Base-by-base conservation (phyloP, 805 yeast genomes). In the Tetrapisispora namnaoensis region DNA sequence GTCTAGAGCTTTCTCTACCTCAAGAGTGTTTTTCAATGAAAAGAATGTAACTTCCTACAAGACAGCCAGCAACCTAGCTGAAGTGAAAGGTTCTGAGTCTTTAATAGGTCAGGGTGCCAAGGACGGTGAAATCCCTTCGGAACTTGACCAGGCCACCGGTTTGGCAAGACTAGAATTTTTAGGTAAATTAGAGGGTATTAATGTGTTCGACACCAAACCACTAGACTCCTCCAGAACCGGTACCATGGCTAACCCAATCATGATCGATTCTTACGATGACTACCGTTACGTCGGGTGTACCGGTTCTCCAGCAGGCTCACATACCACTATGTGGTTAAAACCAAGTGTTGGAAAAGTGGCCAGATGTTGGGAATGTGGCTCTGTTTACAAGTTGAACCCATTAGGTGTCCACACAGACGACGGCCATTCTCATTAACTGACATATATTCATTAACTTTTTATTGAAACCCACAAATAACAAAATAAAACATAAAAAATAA, bases 301-400 rank as follows among this genome's bases (percentile, higher is more conserved):
- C 56, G 99, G 99, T 66, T 79, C 86, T 58, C 96, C 95, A 65
- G 95, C 89, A 51, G 95, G 86, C 55, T 83, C 93, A 57, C 98
- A 90, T 73, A 82, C 79, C 62, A 79, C 87, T 57, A 80, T 82
- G 83, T 91, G 97, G 96, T 79, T 90, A 75, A 82, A 81, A 71
- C 95, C 95, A 62, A 84, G 89, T 58, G 79, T 76, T 56, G 86
- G 79, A 45, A 75, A 86, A 71, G 84, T 84, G 53, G 86, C 86
- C 59, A 88, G 99, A 82, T 93, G 97, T 75, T 87, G 96, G 96
- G 96, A 93, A 72, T 91, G 98, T 71, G 99, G 99, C 71, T 83
- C 90, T 60, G 95, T 89, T 58, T 91, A 85, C 78, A 81, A 86
- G 65, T 73, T 90, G 62, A 86, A 89, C 73, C 83, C 82, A 73